Percentiles rank a stretch among this genome's conserved stretches.
phyloP scores from a whole-genome alignment of 169 alveolate genomes.

The Cryptosporidium sp. region DNA sequence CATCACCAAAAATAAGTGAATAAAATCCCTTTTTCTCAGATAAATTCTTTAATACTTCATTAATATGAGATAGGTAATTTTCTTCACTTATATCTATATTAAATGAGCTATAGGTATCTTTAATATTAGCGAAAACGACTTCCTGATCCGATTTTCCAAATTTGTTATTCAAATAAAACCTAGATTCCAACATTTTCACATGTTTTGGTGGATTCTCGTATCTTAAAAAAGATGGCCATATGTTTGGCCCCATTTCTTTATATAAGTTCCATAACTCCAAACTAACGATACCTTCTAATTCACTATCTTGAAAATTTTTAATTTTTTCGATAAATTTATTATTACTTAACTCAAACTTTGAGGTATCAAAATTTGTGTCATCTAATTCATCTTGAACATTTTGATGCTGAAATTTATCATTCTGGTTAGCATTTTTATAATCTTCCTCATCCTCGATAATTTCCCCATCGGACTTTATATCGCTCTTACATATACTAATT shows the following conservation, averaged over 20 bases:
- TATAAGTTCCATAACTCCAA: slow-evolving; percentile 39
- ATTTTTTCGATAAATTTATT: not conserved
- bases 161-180: slow-evolving; percentile 12
- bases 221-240: slow-evolving; percentile 72
- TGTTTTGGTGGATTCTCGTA: slow-evolving; percentile 71
- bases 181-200: slow-evolving; percentile 43
- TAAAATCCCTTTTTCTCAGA: slow-evolving; percentile 1
- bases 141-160: not conserved
- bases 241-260: slow-evolving; percentile 56
- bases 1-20: slow-evolving; percentile 5
- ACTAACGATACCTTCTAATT: slow-evolving; percentile 21
- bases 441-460: not conserved
- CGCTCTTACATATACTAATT: not conserved
- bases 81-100: not conserved
- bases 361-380: not conserved
- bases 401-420: not conserved
- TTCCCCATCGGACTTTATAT: not conserved
- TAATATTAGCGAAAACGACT: slow-evolving; percentile 7
- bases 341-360: not conserved
- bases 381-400: not conserved
- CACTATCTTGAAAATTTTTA: slow-evolving; percentile 16
- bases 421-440: not conserved
- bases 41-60: not conserved
- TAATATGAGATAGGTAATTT: slow-evolving; percentile 4
- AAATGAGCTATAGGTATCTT: not conserved